Evolutionary conservation across 257 asterid genomes (phyloP), one percentile per base, ranked within the genome.

Genomic region (Petunia secreta): DNA sequence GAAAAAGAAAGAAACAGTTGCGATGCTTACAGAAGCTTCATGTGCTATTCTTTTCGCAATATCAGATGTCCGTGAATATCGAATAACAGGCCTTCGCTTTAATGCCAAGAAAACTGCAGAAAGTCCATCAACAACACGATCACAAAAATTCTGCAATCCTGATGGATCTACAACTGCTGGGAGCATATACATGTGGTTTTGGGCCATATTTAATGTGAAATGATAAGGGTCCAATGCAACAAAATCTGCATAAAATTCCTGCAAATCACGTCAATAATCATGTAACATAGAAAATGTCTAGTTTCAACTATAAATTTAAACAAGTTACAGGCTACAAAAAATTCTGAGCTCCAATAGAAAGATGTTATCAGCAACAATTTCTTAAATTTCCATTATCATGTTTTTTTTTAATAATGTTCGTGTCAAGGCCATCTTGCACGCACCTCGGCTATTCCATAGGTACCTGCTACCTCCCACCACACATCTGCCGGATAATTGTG

Each of bases 111-210:
- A 95, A 79, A 95, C 84, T 66, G 98, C 96, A 77, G 97, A 94
- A 84, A 95, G 86, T 80, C 99, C 99, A 80, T 95, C 99, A 83
- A 95, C 92, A 11, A 87, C 91, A 82, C 97, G 89, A 77, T 95
- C 98, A 84, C 95, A 92, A 75, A 91, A 91, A 78, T 87, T 86
- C 86, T 90, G 97, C 81, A 95, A 68, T 68, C 91, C 81, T 66
- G 97, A 88, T 43, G 97, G 98, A 89, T 94, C 98, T 85, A 93
- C 98, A 79, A 91, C 95, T 71, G 97, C 99, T 60, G 97, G 97
- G 78, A 95, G 93, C 95, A 95, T 89, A 82, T 91, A 92, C 93
- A 91, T 87, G 82, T 92, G 92, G 81, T 95, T 93, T 81, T 96
- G 85, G 65, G 89, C 88, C 82, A 91, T 84, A 83, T 94, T 94